phyloP scores from a whole-genome alignment of 768 basidiomycete species.

The Lactifluus echinatus region DNA sequence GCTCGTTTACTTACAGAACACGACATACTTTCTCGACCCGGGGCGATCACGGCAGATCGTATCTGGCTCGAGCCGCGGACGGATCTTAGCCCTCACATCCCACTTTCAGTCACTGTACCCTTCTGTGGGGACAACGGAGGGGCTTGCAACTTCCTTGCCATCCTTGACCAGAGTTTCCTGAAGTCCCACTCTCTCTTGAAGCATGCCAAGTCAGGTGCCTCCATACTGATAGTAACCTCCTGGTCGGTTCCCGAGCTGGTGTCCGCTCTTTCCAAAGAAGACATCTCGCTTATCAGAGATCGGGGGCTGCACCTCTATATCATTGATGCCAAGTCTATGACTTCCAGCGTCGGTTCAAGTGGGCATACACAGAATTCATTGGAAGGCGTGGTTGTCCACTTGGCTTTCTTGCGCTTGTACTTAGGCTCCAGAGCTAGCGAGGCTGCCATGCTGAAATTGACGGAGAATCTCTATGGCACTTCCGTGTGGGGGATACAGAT shows the following conservation, averaged over 20 bases:
- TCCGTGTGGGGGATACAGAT: conserved; percentile 41
- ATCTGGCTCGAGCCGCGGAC: conserved; percentile 52
- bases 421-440: conserved; percentile 56
- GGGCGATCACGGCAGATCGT: conserved; percentile 60
- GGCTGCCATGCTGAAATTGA: conserved; percentile 43
- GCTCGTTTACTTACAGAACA: conserved; percentile 58
- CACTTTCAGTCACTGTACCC: conserved; percentile 50
- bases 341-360: conserved; percentile 34
- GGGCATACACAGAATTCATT: conserved; percentile 33
- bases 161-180: conserved; percentile 70
- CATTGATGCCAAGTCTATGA: conserved; percentile 49
- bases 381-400: conserved; percentile 54
- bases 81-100: conserved; percentile 32
- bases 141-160: conserved; percentile 57
- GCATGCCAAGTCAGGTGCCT: conserved; percentile 55
- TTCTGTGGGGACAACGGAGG: conserved; percentile 40
- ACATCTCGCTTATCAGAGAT: conserved; percentile 38
- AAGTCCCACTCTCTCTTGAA: conserved; percentile 68
- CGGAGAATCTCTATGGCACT: conserved; percentile 38
- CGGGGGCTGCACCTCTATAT: conserved; percentile 50
- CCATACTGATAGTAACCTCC: conserved; percentile 63
- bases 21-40: conserved; percentile 68
- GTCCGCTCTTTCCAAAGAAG: conserved; percentile 51
- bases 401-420: conserved; percentile 82
- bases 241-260: conserved; percentile 73